Base-by-base conservation (phyloP, 2,329 filamentous ascomycete genomes). In the Cordyceps javanica region DNA sequence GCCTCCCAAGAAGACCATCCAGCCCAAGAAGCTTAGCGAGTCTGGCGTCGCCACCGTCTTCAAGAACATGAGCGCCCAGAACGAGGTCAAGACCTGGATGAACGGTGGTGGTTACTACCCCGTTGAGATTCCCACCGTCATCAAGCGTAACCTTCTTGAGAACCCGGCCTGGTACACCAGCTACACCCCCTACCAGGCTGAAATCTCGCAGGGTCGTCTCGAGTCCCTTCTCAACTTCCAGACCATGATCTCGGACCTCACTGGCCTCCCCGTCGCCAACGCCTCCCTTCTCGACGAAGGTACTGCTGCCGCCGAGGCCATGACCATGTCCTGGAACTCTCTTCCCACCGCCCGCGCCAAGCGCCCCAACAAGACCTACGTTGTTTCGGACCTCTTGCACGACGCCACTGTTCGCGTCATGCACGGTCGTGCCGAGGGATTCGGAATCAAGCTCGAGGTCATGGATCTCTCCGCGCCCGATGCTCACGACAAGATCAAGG, bases 121-220 rank as follows among this genome's bases (percentile, higher is more conserved):
- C 36, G 93, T 91, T n/a, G 82, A 88, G 64, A 88, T 90, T 1
- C 93, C 93, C 5, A 83, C 90, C 57, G 92, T 97, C 58, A 96
- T 97, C 71, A 90, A 94, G 78, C 82, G 92, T 64, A 97, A 97
- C 70, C 82, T 97, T 5, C 77, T 97, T 59, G 91, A 97, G 78
- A 93, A 89, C 70, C 93, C 93, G 5, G 91, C 87, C 10, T 97
- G 93, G 93, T 97, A 97, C 72, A 97, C 93, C 41, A 96, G 91
- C 75, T 97, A 97, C 73, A 97, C 93, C 0, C 93, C 93, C 16
- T 97, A 97, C 74, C 93, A 97, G 76, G 89, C 93, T 2, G 93
- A 97, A 75, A 96, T 97, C 77, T 96, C 91, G 71, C 93, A 97
- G 75, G 93, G 93, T 36, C 86, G 93, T 57, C 75, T 97, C 61